phyloP scores from a whole-genome alignment of 1,284 basidiomycete species.

The Pseudozyma thailandica region DNA sequence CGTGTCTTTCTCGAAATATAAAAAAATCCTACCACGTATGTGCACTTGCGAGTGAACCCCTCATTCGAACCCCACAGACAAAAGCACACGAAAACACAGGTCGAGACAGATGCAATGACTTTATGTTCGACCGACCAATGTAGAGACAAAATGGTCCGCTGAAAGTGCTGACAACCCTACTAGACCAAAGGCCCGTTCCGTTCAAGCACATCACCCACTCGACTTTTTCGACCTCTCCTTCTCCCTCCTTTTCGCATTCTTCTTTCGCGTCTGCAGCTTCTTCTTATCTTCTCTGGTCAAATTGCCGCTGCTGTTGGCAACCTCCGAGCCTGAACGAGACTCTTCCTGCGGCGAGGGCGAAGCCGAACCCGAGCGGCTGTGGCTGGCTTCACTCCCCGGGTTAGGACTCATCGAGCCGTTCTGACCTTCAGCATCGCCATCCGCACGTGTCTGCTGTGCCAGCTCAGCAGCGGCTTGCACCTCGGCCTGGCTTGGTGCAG shows the following conservation, averaged over 20 bases:
- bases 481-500: slow-evolving; percentile 18
- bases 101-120: too few species aligned
- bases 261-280: slow-evolving; percentile 41
- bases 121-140: too few species aligned
- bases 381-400: not conserved
- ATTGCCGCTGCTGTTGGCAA: slow-evolving; percentile 35
- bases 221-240: slow-evolving; percentile 45
- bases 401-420: slow-evolving; percentile 13
- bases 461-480: slow-evolving; percentile 20
- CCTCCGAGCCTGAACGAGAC: slow-evolving; percentile 38
- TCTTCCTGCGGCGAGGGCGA: slow-evolving; percentile 34
- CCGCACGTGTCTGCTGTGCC: slow-evolving; percentile 12
- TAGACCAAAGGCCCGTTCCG: not conserved
- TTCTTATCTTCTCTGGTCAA: slow-evolving; percentile 45
- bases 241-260: slow-evolving; percentile 45
- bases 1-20: too few species aligned
- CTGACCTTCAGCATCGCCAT: slow-evolving; percentile 2
- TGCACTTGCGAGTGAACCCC: too few species aligned
- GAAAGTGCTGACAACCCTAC: too few species aligned
- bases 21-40: too few species aligned
- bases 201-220: not conserved
- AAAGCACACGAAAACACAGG: too few species aligned
- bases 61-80: too few species aligned
- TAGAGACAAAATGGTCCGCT: too few species aligned
- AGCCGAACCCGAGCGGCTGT: slow-evolving; percentile 28